Evolutionary conservation across 306 rosid species (phyloP), one percentile per base, ranked within the genome.

Genomic region (Ziziphus jujuba): DNA sequence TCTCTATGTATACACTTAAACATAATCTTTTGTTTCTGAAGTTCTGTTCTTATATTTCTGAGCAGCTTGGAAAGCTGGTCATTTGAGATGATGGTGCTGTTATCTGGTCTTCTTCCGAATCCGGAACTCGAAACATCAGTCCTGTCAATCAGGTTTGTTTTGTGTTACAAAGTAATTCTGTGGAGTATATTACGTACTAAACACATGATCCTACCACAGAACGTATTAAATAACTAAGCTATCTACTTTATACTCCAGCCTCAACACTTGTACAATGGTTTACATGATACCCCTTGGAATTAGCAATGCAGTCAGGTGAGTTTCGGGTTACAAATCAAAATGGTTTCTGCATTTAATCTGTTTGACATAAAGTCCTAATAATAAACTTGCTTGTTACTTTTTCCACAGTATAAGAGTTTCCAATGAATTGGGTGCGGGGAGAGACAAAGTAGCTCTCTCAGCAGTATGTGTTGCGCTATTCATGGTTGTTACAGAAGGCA

Each of bases 271-370:
- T 59, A 35, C 82, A 9, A 15, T 80, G 80, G 60, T 69, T 23
- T 80, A 58, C 60, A 80, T 80, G 85, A 62, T 83, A 74, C 85
- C 88, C 7, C 75, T 80, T 36, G 88, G 83, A 49, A 74, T 83
- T 28, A 60, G 79, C n/a, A 71, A 78, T 50, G 73, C 81, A 38
- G 63, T 54, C 16, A 80, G 88, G 88, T 83, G 57, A 72, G 56
- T 61, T 24, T 35, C 20, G 5, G 7, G 12, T 11, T 28, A 11
- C 59, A 48, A 50, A 9, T 21, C 3, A 13, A 3, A 9, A 22
- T 16, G 13, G 44, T 40, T 24, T 13, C 17, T 8, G 21, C 20
- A 51, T 40, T 19, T 7, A n/a, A 25, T 45, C 62, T 64, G 16
- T 10, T 23, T 13, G 31, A 35, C 14, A 8, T 19, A 9, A 6